phyloP scores from a whole-genome alignment of 306 rosid genomes.

The Gillenia trifoliata region DNA sequence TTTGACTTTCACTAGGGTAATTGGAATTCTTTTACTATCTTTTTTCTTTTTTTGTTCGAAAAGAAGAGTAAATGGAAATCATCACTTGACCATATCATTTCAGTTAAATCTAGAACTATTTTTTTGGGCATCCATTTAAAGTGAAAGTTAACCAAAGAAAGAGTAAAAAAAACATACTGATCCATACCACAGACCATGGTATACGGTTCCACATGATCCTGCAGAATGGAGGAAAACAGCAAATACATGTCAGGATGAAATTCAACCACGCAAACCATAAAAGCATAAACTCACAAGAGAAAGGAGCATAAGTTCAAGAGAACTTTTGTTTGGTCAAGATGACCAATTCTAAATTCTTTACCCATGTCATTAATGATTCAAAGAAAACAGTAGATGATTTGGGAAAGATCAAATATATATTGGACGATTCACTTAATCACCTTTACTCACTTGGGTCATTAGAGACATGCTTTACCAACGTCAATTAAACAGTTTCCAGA shows the following conservation, averaged over 20 bases:
- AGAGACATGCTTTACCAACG: neutral
- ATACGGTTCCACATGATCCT: slow-evolving; percentile 99
- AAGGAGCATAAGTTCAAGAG: neutral
- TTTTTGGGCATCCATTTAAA: slow-evolving; percentile 8
- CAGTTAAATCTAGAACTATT: slow-evolving; percentile 4
- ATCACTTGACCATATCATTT: neutral
- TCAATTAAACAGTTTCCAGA: neutral
- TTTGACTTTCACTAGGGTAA: neutral
- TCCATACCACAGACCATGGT: slow-evolving; percentile 99
- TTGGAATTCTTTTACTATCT: neutral
- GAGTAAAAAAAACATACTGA: slow-evolving; percentile 84
- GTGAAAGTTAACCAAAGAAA: slow-evolving; percentile 29
- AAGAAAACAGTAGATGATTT: neutral
- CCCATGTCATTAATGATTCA: neutral
- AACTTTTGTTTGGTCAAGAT: neutral
- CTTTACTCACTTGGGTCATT: neutral
- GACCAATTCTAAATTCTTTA: neutral
- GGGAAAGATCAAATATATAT: slow-evolving; percentile 3
- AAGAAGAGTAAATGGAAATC: neutral
- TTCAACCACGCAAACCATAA: neutral
- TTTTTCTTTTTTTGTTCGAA: neutral
- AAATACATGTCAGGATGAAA: slow-evolving; percentile 16
- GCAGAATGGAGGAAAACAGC: slow-evolving; percentile 28
- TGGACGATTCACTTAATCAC: neutral
- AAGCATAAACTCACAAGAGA: neutral